Evolutionary conservation across 805 yeast genomes (phyloP), one percentile per base, ranked within the genome.

Genomic region (Komagataella phaffii): DNA sequence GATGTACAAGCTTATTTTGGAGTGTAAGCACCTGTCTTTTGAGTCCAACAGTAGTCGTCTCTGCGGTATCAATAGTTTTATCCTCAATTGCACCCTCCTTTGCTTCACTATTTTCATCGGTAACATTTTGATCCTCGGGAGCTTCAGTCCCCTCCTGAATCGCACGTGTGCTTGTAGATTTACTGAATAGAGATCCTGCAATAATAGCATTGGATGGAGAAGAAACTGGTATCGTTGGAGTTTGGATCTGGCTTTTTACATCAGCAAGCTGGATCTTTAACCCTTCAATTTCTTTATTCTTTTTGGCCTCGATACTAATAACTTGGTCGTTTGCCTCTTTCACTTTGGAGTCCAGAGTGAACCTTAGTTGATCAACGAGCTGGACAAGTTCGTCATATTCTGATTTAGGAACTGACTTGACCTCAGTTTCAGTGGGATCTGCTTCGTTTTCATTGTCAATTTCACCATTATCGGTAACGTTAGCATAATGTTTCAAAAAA

Each of bases 1-100:
- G 59, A 51, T 75, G 66, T 18, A 72, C 61, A 50, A 78, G 57
- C 54, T 70, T 50, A 48, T 61, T 44, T 14, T 17, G 23, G 12
- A 44, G 46, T 7, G 46, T 3, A 44, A 44, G 10, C 12, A 18
- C 17, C 14, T 30, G 40, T 30, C 40, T 10, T 8, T 14, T 30
- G 12, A 30, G 14, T 30, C 40, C 40, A 30, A 14, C n/a, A 30
- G 12, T 30, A 30, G 40, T 10, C 14, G 10, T 10, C 14, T 30
- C 40, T 30, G 40, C 5, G 4, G 40, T 30, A 8, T 30, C 40
- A 5, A 30, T 14, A 14, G 3, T 30, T 2, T 30, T 10, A 14
- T 8, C 40, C 8, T 10, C 40, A 30, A 30, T 30, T 14, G 14
- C 40, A 30, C 40, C 14, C 14, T 8, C 40, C 3, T 14, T 30